Base-by-base conservation (phyloP, 495 filamentous ascomycete genomes). In the Tuber calosporum region DNA sequence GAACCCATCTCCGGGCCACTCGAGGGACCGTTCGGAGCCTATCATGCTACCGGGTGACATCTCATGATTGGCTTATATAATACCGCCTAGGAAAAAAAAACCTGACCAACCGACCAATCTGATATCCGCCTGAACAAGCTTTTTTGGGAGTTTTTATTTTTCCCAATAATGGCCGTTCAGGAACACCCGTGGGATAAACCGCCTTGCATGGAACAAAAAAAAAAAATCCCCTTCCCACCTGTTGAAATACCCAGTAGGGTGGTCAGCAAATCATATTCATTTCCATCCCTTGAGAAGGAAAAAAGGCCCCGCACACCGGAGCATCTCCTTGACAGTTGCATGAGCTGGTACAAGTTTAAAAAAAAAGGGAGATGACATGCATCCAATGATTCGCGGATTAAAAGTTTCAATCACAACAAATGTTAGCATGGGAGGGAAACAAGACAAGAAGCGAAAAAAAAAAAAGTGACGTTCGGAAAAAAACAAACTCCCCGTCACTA, bases 121-220 rank as follows among this genome's bases (percentile, higher is more conserved):
- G 11, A 62, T 30, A 7, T 62, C 53, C 26, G 26, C 53, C 53
- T 9, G 9, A 62, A 62, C 26, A 62, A 62, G 53, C 53, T 62
- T 62, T 62, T 62, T 62, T 62, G 9, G n/a, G 11, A 11, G 30
- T 15, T 62, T 62, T 62, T 17, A 62, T 62, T 62, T 62, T 62
- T 62, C 53, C 53, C n/a, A 62, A 30, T 62, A 30, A 62, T 62
- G 53, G 53, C 26, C 26, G 26, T 26, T 62, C 53, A 62, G 53
- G 53, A 62, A 30, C 53, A 62, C 53, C n/a, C 53, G 53, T 62
- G 53, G 53, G 53, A 62, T 62, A 17, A 62, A 62, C 53, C 53
- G 53, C 53, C 53, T 62, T 62, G 53, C 53, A 62, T 62, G 30
- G 26, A 62, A 62, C 53, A 30, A 62, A 62, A 62, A 62, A 62